These are phyloP conservation scores for Pyrus hybrid DNA, from an alignment of 331 rosid genomes.

Conservation along the genomic window DNA sequence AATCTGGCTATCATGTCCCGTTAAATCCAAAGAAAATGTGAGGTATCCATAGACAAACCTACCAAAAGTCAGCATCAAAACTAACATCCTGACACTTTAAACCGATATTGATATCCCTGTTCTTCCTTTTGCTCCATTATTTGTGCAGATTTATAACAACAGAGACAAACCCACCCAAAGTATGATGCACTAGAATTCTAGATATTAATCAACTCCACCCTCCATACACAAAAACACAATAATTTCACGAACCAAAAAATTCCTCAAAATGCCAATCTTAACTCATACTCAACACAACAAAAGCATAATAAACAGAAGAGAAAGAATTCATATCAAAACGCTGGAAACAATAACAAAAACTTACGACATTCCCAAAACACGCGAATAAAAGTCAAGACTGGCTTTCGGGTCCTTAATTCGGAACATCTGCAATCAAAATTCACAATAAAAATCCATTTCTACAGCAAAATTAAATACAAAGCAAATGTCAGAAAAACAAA, in stretches of 20 bases:
- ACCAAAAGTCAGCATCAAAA: background rate
- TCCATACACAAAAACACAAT: background rate
- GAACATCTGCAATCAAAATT: slow-evolving; percentile 61
- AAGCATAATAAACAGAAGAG: background rate
- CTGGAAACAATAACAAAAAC: slow-evolving; percentile 7
- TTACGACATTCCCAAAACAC: slow-evolving; percentile 96
- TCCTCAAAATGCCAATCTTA: background rate
- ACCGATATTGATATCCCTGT: background rate
- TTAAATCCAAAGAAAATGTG: background rate
- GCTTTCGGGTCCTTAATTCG: slow-evolving; percentile 89
- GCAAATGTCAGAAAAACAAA: background rate
- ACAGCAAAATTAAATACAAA: background rate
- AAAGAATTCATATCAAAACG: background rate
- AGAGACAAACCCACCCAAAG: too few relatives aligned
- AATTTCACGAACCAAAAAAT: background rate
- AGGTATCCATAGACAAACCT: background rate
- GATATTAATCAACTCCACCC: background rate
- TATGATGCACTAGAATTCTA: background rate
- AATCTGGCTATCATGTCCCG: background rate
- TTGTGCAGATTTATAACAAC: too few relatives aligned
- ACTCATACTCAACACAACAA: background rate
- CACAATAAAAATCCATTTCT: background rate
- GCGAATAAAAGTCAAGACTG: slow-evolving; percentile 90
- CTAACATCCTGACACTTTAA: background rate
- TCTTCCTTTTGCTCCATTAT: too few relatives aligned